phyloP scores from a whole-genome alignment of 2,329 filamentous ascomycete genomes.

The Orbilia brochopaga region DNA sequence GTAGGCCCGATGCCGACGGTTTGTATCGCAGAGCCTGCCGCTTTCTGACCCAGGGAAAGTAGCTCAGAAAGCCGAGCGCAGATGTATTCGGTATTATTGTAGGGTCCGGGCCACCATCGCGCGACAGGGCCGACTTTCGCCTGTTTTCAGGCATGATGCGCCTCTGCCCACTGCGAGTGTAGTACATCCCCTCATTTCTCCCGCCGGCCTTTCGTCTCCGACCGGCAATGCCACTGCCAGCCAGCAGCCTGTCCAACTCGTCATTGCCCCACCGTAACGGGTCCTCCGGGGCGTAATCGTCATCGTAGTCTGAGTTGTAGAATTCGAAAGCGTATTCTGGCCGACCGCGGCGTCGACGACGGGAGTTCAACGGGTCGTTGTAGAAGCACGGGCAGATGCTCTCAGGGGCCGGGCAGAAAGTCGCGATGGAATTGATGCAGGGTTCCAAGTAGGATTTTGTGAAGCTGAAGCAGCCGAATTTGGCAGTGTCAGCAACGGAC shows the following conservation, averaged over 20 bases:
- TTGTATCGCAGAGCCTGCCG: slow-evolving; percentile 67
- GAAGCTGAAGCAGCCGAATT: slow-evolving; percentile 70
- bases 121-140: slow-evolving; percentile 63
- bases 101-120: slow-evolving; percentile 65
- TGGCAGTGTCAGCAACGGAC: slow-evolving; percentile 70
- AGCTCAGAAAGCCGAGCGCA: slow-evolving; percentile 68
- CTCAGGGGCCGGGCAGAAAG: slow-evolving; percentile 65
- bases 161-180: slow-evolving; percentile 57
- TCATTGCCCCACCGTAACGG: slow-evolving; percentile 69
- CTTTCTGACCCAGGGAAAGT: slow-evolving; percentile 68
- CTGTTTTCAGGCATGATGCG: slow-evolving; percentile 64
- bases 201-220: slow-evolving; percentile 55
- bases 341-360: slow-evolving; percentile 60
- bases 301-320: slow-evolving; percentile 68
- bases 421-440: slow-evolving; percentile 65
- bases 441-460: slow-evolving; percentile 68
- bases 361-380: slow-evolving; percentile 63
- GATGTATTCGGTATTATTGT: slow-evolving; percentile 69
- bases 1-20: slow-evolving; percentile 69
- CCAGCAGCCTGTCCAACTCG: slow-evolving; percentile 68
- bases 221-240: slow-evolving; percentile 60
- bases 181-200: slow-evolving; percentile 54
- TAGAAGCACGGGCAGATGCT: slow-evolving; percentile 63
- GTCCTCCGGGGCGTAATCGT: slow-evolving; percentile 57
- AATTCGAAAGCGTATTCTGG: slow-evolving; percentile 72